phyloP scores from a whole-genome alignment of 768 basidiomycete genomes.

The Lactarius akahatsu region DNA sequence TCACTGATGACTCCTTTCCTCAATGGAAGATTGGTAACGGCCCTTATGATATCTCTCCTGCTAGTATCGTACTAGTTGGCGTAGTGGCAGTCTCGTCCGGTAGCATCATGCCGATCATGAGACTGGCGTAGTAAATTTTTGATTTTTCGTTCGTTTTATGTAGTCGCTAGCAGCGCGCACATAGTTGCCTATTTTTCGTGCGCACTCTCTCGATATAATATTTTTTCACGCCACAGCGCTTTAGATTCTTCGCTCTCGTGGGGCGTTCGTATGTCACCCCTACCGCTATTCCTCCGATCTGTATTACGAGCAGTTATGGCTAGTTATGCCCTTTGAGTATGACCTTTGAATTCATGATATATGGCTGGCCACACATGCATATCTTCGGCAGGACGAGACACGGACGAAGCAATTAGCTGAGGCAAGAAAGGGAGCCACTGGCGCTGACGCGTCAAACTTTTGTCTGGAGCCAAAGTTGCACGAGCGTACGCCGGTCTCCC shows the following conservation, averaged over 20 bases:
- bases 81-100: conserved; percentile 21
- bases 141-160: no score
- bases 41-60: conserved; percentile 15
- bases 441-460: no score
- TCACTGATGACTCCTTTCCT: neutral
- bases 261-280: no score
- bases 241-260: neutral
- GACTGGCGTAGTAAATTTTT: neutral
- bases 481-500: no score
- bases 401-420: no score
- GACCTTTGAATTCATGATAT: neutral
- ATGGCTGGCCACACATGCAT: no score
- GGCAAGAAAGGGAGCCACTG: no score
- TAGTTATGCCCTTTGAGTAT: neutral
- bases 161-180: neutral
- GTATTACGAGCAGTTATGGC: neutral
- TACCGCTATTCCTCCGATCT: neutral
- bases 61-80: conserved; percentile 19
- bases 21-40: conserved; percentile 19
- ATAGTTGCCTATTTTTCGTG: neutral
- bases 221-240: neutral
- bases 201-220: neutral
- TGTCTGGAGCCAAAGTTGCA: no score
- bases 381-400: no score
- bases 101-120: conserved; percentile 26